Percentiles rank a stretch among this genome's conserved stretches.
Evolutionary conservation across 129 eudicot species (phyloP).

Genomic region (Chrysanthemum makinoi): DNA sequence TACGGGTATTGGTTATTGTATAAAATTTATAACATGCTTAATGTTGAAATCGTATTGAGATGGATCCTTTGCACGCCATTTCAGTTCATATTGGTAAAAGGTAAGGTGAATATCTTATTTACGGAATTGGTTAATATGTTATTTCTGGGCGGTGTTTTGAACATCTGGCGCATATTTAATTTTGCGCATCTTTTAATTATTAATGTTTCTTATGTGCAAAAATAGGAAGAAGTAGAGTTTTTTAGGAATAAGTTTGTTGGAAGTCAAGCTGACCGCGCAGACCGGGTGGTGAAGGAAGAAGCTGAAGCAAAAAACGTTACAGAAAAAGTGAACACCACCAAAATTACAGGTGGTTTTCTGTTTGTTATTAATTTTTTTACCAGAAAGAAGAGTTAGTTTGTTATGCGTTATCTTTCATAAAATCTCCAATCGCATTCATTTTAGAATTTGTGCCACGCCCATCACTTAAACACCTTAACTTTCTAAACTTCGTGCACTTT

Average conservation of each 20-base stretch:
- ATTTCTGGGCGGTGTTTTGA: constrained; percentile 3
- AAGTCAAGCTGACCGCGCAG: constrained; percentile 99
- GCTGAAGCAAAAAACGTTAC: constrained; percentile 73
- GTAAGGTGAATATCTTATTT: constrained; percentile 33
- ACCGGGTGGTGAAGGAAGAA: constrained; percentile 80
- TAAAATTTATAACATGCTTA: too few relatives aligned
- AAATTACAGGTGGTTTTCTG: constrained; percentile 54
- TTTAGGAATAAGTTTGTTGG: constrained; percentile 69
- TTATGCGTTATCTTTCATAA: neutral
- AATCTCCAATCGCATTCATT: neutral
- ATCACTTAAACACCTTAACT: too few relatives aligned
- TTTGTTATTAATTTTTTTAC: neutral
- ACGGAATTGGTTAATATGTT: constrained; percentile 66
- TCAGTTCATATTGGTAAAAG: too few relatives aligned
- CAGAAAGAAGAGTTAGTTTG: too few relatives aligned
- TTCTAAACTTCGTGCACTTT: neutral
- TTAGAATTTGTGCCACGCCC: too few relatives aligned
- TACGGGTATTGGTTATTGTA: too few relatives aligned
- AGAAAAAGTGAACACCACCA: constrained; percentile 61
- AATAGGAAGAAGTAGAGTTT: constrained; percentile 50
- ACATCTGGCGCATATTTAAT: neutral
- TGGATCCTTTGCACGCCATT: too few relatives aligned
- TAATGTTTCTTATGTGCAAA: constrained; percentile 39
- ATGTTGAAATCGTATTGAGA: too few relatives aligned
- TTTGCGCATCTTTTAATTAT: neutral